These are phyloP conservation scores for Podaxis carcinomalis DNA, from an alignment of 768 basidiomycete species.

Conservation along the genomic window DNA sequence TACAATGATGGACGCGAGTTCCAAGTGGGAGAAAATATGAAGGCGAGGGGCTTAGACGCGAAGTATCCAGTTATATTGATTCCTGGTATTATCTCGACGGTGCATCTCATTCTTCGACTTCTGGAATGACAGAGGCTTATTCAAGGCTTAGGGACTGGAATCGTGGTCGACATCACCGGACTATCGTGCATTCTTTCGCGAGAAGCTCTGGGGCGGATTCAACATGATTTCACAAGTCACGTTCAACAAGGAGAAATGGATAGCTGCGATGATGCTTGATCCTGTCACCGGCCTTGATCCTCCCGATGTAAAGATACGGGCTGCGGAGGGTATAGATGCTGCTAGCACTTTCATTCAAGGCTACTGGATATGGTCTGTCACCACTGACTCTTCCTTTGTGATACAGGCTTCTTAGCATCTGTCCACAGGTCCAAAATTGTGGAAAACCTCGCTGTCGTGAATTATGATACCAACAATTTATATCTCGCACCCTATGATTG, in stretches of 20 bases:
- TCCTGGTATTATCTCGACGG: slow-evolving; percentile 88
- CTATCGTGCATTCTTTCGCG: slow-evolving; percentile 87
- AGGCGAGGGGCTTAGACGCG: slow-evolving; percentile 59
- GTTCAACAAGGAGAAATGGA: slow-evolving; percentile 87
- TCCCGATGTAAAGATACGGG: slow-evolving; percentile 77
- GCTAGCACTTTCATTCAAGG: slow-evolving; percentile 85
- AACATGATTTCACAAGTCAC: slow-evolving; percentile 81
- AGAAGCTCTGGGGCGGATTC: slow-evolving; percentile 77
- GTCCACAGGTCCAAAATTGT: slow-evolving; percentile 77
- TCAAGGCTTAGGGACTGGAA: slow-evolving; percentile 60
- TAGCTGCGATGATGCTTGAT: slow-evolving; percentile 86
- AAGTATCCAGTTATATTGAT: slow-evolving; percentile 80
- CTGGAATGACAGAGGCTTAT: background rate
- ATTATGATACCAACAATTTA: slow-evolving; percentile 90
- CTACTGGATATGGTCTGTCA: slow-evolving; percentile 85
- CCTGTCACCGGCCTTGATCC: slow-evolving; percentile 90
- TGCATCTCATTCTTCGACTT: slow-evolving; percentile 25
- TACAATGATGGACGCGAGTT: slow-evolving; percentile 80
- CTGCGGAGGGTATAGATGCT: slow-evolving; percentile 89
- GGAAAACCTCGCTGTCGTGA: slow-evolving; percentile 89
- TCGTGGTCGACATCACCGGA: slow-evolving; percentile 91
- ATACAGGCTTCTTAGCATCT: background rate
- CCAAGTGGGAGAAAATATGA: slow-evolving; percentile 66
- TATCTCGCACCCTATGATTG: slow-evolving; percentile 88
- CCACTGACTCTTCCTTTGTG: background rate